Conservation (phyloP, 306 rosid species). For the Ziziphus jujuba region DNA sequence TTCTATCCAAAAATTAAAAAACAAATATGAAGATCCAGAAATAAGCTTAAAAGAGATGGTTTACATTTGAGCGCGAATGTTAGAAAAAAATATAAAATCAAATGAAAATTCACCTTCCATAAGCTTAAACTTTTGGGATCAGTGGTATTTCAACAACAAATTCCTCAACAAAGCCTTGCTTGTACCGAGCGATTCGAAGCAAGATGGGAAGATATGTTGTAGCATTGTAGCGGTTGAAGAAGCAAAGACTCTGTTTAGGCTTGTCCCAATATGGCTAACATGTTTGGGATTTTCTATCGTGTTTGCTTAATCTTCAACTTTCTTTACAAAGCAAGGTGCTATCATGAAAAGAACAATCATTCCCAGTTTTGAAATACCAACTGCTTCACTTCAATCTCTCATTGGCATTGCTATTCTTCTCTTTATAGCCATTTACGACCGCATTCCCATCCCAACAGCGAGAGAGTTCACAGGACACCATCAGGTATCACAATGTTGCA, state of each 20-base stretch:
- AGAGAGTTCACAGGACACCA: slow-evolving; percentile 34
- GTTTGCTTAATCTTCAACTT: slow-evolving; percentile 31
- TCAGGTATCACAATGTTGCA: slow-evolving; percentile 55
- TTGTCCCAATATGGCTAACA: slow-evolving; percentile 37
- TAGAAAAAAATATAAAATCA: no score
- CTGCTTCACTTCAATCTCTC: slow-evolving; percentile 48
- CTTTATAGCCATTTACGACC: slow-evolving; percentile 41
- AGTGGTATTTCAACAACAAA: background rate
- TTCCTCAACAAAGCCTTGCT: slow-evolving; percentile 38
- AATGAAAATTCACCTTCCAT: slow-evolving; percentile 23
- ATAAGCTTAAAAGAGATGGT: no score
- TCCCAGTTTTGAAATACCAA: slow-evolving; percentile 29
- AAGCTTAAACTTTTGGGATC: background rate
- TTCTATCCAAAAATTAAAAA: no score
- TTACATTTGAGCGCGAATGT: no score
- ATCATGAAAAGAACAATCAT: slow-evolving; percentile 39
- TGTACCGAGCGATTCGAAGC: slow-evolving; percentile 14
- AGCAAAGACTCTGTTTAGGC: slow-evolving; percentile 38
- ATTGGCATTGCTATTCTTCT: slow-evolving; percentile 23
- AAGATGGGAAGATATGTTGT: slow-evolving; percentile 19
- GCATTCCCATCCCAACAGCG: slow-evolving; percentile 38
- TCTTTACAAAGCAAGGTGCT: slow-evolving; percentile 35
- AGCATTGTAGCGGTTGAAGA: slow-evolving; percentile 38
- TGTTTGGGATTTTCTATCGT: slow-evolving; percentile 33
- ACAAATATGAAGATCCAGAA: no score